Evolutionary conservation across 257 asterid species (phyloP).

Genomic region (Verbascum thapsus): DNA sequence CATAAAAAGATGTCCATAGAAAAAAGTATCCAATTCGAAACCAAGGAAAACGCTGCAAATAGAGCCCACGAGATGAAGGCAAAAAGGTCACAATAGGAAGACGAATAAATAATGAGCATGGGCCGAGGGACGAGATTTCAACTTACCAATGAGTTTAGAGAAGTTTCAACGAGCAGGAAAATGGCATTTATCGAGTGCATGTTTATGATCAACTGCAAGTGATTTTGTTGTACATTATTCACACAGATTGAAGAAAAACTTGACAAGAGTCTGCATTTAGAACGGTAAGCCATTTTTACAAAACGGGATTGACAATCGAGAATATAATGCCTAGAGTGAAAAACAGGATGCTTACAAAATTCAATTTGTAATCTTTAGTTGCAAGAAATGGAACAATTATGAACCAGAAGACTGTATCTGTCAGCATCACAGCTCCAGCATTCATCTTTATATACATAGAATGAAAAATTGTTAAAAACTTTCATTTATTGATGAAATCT

Average conservation of each 20-base stretch:
- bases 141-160: slow-evolving; percentile 81
- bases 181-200: slow-evolving; percentile 91
- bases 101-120: background rate
- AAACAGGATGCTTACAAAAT: slow-evolving; percentile 60
- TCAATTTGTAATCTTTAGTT: slow-evolving; percentile 73
- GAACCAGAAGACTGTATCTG: slow-evolving; percentile 92
- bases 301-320: too few relatives aligned
- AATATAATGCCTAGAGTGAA: too few relatives aligned
- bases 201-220: slow-evolving; percentile 77
- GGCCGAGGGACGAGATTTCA: background rate
- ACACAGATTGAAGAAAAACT: slow-evolving; percentile 18
- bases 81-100: background rate
- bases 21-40: slow-evolving; percentile 84
- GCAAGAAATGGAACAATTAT: slow-evolving; percentile 82
- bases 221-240: slow-evolving; percentile 16
- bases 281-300: too few relatives aligned
- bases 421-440: slow-evolving; percentile 93
- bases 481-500: background rate
- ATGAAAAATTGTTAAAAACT: background rate
- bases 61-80: background rate
- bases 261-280: too few relatives aligned
- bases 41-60: slow-evolving; percentile 91
- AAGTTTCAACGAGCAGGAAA: slow-evolving; percentile 83
- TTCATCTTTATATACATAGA: slow-evolving; percentile 57
- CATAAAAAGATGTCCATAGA: slow-evolving; percentile 73